phyloP scores from a whole-genome alignment of 805 yeast species.

The Cyberlindnera mrakii region DNA sequence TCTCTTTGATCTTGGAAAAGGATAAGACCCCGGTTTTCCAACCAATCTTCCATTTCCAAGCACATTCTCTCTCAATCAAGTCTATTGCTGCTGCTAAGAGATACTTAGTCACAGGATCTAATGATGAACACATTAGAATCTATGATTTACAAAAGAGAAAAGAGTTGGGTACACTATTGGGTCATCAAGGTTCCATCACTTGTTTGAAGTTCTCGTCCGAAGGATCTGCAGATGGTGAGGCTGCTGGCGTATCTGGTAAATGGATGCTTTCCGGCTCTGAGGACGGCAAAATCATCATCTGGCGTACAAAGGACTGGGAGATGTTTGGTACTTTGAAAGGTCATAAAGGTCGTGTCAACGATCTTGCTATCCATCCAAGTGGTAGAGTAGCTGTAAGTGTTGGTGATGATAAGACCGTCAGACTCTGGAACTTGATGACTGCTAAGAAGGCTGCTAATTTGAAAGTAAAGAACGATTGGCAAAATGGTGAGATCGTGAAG shows the following conservation, averaged over 20 bases:
- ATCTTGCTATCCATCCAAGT: conserved; percentile 81
- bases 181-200: conserved; percentile 87
- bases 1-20: conserved; percentile 61
- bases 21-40: conserved; percentile 62
- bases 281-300: conserved; percentile 82
- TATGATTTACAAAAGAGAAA: conserved; percentile 92
- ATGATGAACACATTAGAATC: conserved; percentile 91
- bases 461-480: conserved; percentile 65
- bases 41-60: conserved; percentile 93
- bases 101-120: conserved; percentile 87
- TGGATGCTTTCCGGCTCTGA: conserved; percentile 91
- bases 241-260: conserved; percentile 44
- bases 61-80: conserved; percentile 85
- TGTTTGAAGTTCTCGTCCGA: conserved; percentile 65
- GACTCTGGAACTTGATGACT: conserved; percentile 96
- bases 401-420: conserved; percentile 74
- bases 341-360: conserved; percentile 78
- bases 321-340: conserved; percentile 83
- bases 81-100: conserved; percentile 77
- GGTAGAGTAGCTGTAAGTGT: conserved; percentile 89
- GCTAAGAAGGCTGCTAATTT: conserved; percentile 85
- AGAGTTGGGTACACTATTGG: conserved; percentile 84
- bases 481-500: conserved; percentile 55
- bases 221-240: conserved; percentile 22
- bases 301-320: conserved; percentile 99